Conservation (phyloP, 2,329 filamentous ascomycete species). For the Leptographium radiaticola region DNA sequence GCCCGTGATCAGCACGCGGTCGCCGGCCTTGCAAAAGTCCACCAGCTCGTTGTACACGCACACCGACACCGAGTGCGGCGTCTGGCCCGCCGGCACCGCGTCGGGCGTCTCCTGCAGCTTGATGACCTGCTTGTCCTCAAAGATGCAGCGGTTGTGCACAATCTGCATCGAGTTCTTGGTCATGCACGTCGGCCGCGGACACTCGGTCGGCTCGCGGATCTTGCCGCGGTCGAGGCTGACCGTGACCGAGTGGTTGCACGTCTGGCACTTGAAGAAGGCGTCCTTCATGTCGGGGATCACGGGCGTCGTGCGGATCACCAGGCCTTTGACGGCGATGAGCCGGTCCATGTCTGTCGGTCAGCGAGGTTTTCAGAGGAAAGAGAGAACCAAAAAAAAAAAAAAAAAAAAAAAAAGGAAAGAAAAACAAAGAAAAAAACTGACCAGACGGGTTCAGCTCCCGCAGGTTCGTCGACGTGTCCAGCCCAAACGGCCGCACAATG, state of each 20-base stretch:
- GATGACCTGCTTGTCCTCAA: slow-evolving; percentile 96
- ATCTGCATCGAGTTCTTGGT: slow-evolving; percentile 96
- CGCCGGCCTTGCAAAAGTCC: slow-evolving; percentile 95
- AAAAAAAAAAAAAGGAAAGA: too few species aligned
- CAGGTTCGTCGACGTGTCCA: slow-evolving; percentile 80
- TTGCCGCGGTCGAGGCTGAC: slow-evolving; percentile 91
- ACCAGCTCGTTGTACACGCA: slow-evolving; percentile 96
- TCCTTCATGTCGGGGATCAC: slow-evolving; percentile 99
- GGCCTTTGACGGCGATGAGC: slow-evolving; percentile 83
- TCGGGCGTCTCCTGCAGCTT: slow-evolving; percentile 97
- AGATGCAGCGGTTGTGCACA: slow-evolving; percentile 86
- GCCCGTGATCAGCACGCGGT: slow-evolving; percentile 87
- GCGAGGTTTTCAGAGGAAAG: too few species aligned
- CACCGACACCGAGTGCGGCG: slow-evolving; percentile 90
- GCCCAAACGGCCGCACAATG: slow-evolving; percentile 76
- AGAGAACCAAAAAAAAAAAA: too few species aligned
- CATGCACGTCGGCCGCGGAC: slow-evolving; percentile 68
- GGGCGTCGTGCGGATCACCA: slow-evolving; percentile 90
- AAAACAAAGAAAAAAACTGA: slow-evolving; percentile 20
- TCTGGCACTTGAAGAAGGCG: slow-evolving; percentile 90
- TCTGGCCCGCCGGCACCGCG: slow-evolving; percentile 87
- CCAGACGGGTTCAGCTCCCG: slow-evolving; percentile 84
- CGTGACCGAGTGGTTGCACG: slow-evolving; percentile 82
- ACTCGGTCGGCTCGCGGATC: slow-evolving; percentile 87
- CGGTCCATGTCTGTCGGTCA: slow-evolving; percentile 69